Base-by-base conservation (phyloP, 345 rosid genomes). In the Populus davidiana region DNA sequence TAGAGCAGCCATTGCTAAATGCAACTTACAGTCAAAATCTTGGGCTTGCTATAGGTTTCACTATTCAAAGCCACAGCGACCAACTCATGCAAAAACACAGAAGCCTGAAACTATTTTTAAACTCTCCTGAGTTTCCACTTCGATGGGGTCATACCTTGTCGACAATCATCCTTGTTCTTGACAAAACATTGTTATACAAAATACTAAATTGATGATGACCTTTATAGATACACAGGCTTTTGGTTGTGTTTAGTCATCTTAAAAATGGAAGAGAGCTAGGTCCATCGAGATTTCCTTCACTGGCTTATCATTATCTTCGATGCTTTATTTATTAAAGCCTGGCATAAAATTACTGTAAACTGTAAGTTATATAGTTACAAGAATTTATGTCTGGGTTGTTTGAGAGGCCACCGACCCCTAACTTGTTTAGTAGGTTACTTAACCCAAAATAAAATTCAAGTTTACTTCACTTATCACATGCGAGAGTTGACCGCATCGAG, bases 401-500 rank as follows among this genome's bases (percentile, higher is more conserved):
- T 27, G 50, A 43, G 72, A 77, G 64, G 75, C 29, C 85, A 86
- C 86, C 82, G 73, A 75, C 82, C 75, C 17, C 33, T 79, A 35
- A 71, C 66, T 77, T 50, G 62, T 35, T 78, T 67, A 61, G 63
- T 31, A 36, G 56, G 61, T 69, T 65, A 78, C 74, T 62, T 5
- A 10, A 59, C 14, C 29, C 63, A 38, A 36, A 5, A 31, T 73
- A 83, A 83, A 70, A 12, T 74, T 81, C 36, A 25, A 73, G 59
- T 56, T 76, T 64, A 78, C 80, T 77, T 77, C 78, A 73, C 78
- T 69, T 72, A 10, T 84, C 87, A 87, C 88, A 82, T 87, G 88
- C 77, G 76, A 80, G 72, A 84, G 90, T 85, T 85, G 90, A 87
- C 90, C 86, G 71, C 39, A 52, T 71, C 61, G 25, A 73, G 83